A percentile compares a stretch with the other conserved stretches of the same genome.
Conservation (phyloP, 1,139 yeast species). For the Eremothecium cymbalariae region DNA sequence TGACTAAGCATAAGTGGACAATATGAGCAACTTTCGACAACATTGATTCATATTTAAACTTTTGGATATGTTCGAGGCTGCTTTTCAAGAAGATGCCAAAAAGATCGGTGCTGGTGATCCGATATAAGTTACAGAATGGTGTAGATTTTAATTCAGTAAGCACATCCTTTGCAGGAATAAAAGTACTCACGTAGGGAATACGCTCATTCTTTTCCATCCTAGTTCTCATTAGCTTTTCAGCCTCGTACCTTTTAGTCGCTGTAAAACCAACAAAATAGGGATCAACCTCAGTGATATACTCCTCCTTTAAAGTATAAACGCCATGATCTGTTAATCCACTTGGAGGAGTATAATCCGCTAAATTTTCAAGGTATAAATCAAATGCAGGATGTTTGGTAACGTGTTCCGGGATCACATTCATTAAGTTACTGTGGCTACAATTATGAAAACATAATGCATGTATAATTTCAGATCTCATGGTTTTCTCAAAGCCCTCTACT, state of each 20-base stretch:
- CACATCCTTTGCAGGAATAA: constrained; percentile 42
- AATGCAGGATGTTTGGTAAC: constrained; percentile 64
- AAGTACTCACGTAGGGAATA: constrained; percentile 38
- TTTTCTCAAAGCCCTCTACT: constrained; percentile 43
- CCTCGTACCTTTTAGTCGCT: constrained; percentile 72
- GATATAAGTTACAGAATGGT: constrained; percentile 37
- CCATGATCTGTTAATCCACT: constrained; percentile 60
- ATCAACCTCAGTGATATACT: constrained; percentile 49
- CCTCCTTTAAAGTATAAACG: constrained; percentile 55
- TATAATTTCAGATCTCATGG: constrained; percentile 61
- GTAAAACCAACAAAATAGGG: constrained; percentile 78
- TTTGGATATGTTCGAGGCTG: constrained; percentile 39
- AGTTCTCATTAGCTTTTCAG: constrained; percentile 37
- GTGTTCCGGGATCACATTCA: constrained; percentile 67
- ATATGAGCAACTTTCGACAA: constrained; percentile 58
- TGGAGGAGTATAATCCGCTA: constrained; percentile 60
- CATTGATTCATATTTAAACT: constrained; percentile 45
- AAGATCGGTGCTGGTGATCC: constrained; percentile 43
- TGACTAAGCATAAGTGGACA: constrained; percentile 48
- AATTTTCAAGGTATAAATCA: constrained; percentile 53
- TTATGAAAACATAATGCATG: constrained; percentile 74
- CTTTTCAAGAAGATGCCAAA: constrained; percentile 47
- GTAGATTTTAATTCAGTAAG: constrained; percentile 29
- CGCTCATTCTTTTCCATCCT: constrained; percentile 31
- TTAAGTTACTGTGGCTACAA: constrained; percentile 61